Evolutionary conservation across 2,329 filamentous ascomycete species (phyloP).

Genomic region (Talaromyces islandicus): DNA sequence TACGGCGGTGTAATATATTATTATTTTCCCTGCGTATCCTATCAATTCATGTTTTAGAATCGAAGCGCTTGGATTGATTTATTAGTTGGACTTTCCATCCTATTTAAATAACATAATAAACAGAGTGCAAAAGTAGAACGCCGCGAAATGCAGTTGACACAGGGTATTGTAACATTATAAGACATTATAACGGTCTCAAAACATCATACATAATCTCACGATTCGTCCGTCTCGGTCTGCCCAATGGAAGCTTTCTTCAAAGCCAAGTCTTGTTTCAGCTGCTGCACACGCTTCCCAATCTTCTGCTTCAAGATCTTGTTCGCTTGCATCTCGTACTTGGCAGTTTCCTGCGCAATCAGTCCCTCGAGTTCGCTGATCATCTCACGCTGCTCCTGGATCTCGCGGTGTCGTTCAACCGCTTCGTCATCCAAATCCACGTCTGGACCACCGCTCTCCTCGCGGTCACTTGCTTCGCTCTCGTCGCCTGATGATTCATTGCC

Average conservation of each 20-base stretch:
- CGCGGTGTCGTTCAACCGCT: constrained; percentile 34
- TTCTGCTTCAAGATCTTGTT: constrained; percentile 39
- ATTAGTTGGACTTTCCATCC: not conserved
- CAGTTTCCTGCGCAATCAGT: constrained; percentile 32
- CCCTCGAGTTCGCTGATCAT: constrained; percentile 39
- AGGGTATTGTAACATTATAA: constrained; percentile 3
- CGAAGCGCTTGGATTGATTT: not conserved
- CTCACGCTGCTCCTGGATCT: constrained; percentile 39
- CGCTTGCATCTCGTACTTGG: constrained; percentile 33
- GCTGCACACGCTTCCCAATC: constrained; percentile 38
- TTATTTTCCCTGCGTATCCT: not conserved
- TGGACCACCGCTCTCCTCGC: constrained; percentile 18
- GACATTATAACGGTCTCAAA: not conserved
- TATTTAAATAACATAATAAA: not conserved
- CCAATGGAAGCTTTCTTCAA: constrained; percentile 40
- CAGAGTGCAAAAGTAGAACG: not conserved
- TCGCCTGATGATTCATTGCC: constrained; percentile 35
- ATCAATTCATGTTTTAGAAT: not conserved
- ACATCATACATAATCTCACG: not conserved
- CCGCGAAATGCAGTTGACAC: not conserved
- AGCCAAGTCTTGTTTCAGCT: constrained; percentile 38
- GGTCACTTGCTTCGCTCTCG: constrained; percentile 34
- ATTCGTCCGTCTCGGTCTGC: constrained; percentile 21
- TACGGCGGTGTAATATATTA: constrained; percentile 17
- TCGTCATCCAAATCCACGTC: constrained; percentile 39